A percentile compares a stretch with the other conserved stretches of the same genome.
These are phyloP conservation scores for Hirsutella thompsonii DNA, from an alignment of 2,329 filamentous ascomycete species.

Conservation along the genomic window DNA sequence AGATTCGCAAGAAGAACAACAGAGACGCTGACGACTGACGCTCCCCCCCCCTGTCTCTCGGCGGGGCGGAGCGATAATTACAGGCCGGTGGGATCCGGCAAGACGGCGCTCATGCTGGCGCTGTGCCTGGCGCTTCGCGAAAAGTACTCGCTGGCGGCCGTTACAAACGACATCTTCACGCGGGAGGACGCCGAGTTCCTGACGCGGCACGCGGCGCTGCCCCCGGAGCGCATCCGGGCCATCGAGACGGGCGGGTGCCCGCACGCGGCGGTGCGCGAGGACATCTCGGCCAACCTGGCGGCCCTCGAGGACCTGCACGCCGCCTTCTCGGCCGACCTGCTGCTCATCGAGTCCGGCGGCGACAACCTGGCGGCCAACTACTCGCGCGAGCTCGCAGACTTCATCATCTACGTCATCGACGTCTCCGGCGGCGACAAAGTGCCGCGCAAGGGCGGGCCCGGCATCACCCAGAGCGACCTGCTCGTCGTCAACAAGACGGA, in stretches of 20 bases:
- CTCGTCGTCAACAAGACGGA: conserved; percentile 97
- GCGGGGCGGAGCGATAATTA: neutral
- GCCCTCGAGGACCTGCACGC: conserved; percentile 81
- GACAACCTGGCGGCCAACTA: conserved; percentile 98
- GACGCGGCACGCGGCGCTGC: conserved; percentile 71
- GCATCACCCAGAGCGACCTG: conserved; percentile 92
- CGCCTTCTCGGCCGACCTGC: conserved; percentile 65
- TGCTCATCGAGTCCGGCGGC: conserved; percentile 90
- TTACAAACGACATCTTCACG: conserved; percentile 99
- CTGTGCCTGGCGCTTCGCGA: conserved; percentile 76
- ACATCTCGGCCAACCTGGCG: conserved; percentile 87
- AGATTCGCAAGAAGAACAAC: neutral
- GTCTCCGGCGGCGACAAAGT: conserved; percentile 95
- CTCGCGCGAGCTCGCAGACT: conserved; percentile 86
- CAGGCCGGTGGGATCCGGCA: conserved; percentile 91
- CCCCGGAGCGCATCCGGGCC: conserved; percentile 72
- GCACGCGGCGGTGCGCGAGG: conserved; percentile 92
- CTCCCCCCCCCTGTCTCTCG: neutral
- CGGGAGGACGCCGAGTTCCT: conserved; percentile 97
- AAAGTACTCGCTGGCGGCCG: conserved; percentile 76
- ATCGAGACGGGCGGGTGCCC: conserved; percentile 97
- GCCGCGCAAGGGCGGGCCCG: conserved; percentile 86
- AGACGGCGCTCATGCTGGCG: conserved; percentile 91
- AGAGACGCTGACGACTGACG: neutral
- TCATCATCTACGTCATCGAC: conserved; percentile 97